These are phyloP conservation scores for Blastocystis sp. DNA, from an alignment of 352 stramenopile species.

Conservation along the genomic window DNA sequence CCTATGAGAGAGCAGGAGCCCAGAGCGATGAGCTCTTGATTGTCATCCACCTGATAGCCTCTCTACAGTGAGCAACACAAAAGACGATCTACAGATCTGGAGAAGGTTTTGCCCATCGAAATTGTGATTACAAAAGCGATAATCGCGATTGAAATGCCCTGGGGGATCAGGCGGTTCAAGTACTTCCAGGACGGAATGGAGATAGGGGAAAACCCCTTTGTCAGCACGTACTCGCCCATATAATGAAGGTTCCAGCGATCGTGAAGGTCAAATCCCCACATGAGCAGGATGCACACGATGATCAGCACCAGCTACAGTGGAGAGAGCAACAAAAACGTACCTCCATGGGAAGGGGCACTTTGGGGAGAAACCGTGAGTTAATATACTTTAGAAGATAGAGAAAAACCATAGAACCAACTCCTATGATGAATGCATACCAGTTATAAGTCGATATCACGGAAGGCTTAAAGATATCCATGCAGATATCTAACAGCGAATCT, in stretches of 20 bases:
- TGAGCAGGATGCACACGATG: conserved; percentile 2
- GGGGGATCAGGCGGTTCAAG: background rate
- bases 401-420: background rate
- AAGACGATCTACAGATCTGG: background rate
- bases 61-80: background rate
- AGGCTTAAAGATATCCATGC: background rate
- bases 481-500: background rate
- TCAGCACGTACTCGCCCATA: background rate
- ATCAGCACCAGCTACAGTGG: conserved; percentile 60
- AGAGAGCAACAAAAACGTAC: background rate
- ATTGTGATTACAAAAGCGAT: conserved; percentile 62
- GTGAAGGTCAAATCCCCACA: conserved; percentile 44
- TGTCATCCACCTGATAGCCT: conserved; percentile 62
- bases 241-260: conserved; percentile 2
- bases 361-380: background rate
- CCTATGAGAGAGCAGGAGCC: conserved; percentile 60
- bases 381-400: background rate
- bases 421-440: conserved; percentile 1
- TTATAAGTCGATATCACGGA: background rate
- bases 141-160: background rate
- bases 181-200: background rate
- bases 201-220: background rate
- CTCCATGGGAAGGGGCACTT: background rate
- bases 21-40: conserved; percentile 64
- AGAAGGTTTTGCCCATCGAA: conserved; percentile 58